Conservation (phyloP, 495 filamentous ascomycete species). For the Bathelium albidoporum region DNA sequence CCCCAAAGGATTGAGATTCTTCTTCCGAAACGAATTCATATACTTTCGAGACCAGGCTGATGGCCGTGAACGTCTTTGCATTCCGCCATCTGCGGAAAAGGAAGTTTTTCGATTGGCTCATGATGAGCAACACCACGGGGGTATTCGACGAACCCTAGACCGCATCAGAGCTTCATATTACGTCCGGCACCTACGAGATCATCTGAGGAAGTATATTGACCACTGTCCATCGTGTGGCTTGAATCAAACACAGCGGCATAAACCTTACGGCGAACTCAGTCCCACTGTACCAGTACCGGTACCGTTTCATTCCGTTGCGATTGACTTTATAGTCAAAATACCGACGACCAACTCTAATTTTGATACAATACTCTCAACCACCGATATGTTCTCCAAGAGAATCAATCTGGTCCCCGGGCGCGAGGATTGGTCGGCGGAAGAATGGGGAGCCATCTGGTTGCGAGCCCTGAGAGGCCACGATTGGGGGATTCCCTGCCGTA, state of each 20-base stretch:
- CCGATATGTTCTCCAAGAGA: conserved; percentile 2
- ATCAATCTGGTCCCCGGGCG: background rate
- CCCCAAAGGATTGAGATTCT: background rate
- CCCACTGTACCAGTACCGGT: background rate
- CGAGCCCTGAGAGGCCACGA: background rate
- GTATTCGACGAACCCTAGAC: background rate
- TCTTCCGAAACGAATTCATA: background rate
- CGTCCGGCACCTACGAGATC: background rate
- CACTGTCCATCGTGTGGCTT: background rate
- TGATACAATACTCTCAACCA: conserved; percentile 1
- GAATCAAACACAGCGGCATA: conserved; percentile 1
- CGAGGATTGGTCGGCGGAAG: background rate
- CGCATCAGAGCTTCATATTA: background rate
- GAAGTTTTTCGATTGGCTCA: conserved; percentile 1
- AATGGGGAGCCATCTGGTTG: background rate
- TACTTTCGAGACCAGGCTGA: background rate
- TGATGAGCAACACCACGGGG: background rate
- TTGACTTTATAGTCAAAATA: conserved; percentile 6
- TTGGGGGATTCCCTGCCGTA: background rate
- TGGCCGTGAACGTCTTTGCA: background rate
- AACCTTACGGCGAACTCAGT: background rate
- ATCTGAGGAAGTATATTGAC: conserved; percentile 6
- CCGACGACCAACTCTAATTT: background rate
- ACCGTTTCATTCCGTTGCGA: background rate
- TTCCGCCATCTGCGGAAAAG: background rate